Evolutionary conservation across 2,329 filamentous ascomycete species (phyloP), one percentile per base, ranked within the genome.

Genomic region (Shiraia sp.): DNA sequence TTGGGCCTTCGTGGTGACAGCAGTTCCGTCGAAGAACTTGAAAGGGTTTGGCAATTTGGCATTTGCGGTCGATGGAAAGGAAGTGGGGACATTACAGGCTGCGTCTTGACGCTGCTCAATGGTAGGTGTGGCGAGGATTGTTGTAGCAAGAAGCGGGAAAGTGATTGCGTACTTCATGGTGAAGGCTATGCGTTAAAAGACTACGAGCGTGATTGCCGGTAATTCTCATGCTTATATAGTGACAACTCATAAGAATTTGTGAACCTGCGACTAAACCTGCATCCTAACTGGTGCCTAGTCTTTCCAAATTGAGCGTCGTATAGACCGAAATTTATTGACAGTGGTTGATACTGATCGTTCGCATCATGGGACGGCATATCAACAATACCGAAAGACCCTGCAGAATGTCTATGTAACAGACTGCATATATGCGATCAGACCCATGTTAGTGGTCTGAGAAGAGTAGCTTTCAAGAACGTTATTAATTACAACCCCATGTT

Each of bases 11-110:
- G 66, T 68, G 12, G 61, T 59, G 29, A 72, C 65, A 17, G 53
- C 52, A 14, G 50, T 62, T 26, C 67, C 68, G 31, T 65, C 57
- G 44, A 64, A 65, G 47, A 70, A 69, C 25, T 57, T 65, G 58
- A 71, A 71, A 4, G 68, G 68, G 19, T 70, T 63, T 14, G 68
- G 68, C 17, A 70, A 49, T 44, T 69, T 69, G 10, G 62, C 33
- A 38, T 62, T 65, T 7, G 46, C 35, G 5, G 59, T 57, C 10
- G 52, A 57, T 1, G 65, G 62, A 26, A 66, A 66, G 2, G 56
- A 56, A 10, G 57, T 59, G 10, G 64, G 63, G 13, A 66, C 45
- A 19, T 42, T 57, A 50, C 64, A 68, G 22, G 52, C 50, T 17
- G 46, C 45, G 7, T 36, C 52, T 51, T 68, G 65, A 36, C 64